Evolutionary conservation across 2,329 filamentous ascomycete genomes (phyloP).

Genomic region (Fusarium palustre): DNA sequence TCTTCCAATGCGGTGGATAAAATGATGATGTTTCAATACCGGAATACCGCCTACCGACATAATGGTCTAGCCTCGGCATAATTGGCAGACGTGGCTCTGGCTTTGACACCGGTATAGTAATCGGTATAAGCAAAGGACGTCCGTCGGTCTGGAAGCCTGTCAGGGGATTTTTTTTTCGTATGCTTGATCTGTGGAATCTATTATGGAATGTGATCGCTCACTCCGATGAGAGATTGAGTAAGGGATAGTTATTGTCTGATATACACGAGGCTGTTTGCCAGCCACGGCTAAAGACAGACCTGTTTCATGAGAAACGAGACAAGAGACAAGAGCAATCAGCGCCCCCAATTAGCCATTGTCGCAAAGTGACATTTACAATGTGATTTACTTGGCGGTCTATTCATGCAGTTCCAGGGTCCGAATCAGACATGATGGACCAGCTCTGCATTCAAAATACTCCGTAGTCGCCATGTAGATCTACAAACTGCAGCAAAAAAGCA

Average conservation of each 20-base stretch:
- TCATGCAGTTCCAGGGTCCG: conserved; percentile 17
- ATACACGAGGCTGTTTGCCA: background rate
- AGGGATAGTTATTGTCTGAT: background rate
- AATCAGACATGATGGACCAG: conserved; percentile 3
- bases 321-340: background rate
- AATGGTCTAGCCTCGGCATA: conserved; percentile 17
- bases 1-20: conserved; percentile 7
- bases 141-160: background rate
- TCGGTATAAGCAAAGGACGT: conserved; percentile 3
- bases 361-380: conserved; percentile 10
- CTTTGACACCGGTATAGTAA: background rate
- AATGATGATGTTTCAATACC: conserved; percentile 27
- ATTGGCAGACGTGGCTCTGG: background rate
- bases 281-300: background rate
- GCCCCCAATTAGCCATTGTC: background rate
- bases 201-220: conserved; percentile 12
- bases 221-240: conserved; percentile 1
- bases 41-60: conserved; percentile 15
- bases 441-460: conserved; percentile 5
- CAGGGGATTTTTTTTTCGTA: background rate
- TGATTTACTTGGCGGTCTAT: background rate
- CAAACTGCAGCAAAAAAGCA: conserved; percentile 28
- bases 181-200: background rate
- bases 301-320: conserved; percentile 4
- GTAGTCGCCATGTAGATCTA: conserved; percentile 13